A percentile compares a stretch with the other conserved stretches of the same genome.
These are phyloP conservation scores for Globisporangium ultimum DNA, from an alignment of 352 stramenopile species.

Conservation along the genomic window DNA sequence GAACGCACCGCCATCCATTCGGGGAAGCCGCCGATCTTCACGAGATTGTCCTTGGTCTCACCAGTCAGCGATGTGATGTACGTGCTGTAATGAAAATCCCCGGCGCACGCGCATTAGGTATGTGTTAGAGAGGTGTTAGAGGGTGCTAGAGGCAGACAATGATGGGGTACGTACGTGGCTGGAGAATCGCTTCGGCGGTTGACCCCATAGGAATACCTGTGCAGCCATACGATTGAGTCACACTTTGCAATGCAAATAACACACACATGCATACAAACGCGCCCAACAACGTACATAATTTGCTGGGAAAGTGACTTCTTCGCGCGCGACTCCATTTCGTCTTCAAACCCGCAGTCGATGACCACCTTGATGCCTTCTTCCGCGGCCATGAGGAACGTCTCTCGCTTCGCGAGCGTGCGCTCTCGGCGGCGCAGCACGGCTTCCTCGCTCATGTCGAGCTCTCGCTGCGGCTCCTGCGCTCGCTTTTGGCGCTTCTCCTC, in stretches of 20 bases:
- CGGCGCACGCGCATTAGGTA: too few relatives aligned
- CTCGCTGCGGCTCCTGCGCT: slow-evolving; percentile 26
- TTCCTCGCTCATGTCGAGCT: slow-evolving; percentile 79
- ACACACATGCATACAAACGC: not conserved
- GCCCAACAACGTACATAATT: slow-evolving; percentile 78
- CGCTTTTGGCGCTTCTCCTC: slow-evolving; percentile 23
- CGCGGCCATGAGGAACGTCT: slow-evolving; percentile 73
- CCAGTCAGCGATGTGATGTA: slow-evolving; percentile 71
- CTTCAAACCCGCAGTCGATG: slow-evolving; percentile 94
- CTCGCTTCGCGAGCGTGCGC: slow-evolving; percentile 61
- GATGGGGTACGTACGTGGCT: slow-evolving; percentile 31
- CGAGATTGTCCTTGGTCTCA: slow-evolving; percentile 74
- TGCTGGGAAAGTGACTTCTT: slow-evolving; percentile 93
- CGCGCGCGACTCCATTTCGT: slow-evolving; percentile 91
- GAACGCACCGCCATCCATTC: slow-evolving; percentile 59
- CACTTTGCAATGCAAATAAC: not conserved
- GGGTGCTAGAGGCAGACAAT: not conserved
- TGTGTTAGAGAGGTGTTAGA: not conserved
- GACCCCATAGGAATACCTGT: slow-evolving; percentile 81
- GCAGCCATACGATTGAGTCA: slow-evolving; percentile 1
- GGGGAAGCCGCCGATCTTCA: slow-evolving; percentile 91
- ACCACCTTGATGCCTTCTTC: slow-evolving; percentile 82
- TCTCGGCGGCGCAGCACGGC: slow-evolving; percentile 63
- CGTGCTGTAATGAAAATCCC: slow-evolving; percentile 23
- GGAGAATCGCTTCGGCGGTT: slow-evolving; percentile 59